phyloP scores from a whole-genome alignment of 345 rosid genomes.

The Euphorbia lathyris region DNA sequence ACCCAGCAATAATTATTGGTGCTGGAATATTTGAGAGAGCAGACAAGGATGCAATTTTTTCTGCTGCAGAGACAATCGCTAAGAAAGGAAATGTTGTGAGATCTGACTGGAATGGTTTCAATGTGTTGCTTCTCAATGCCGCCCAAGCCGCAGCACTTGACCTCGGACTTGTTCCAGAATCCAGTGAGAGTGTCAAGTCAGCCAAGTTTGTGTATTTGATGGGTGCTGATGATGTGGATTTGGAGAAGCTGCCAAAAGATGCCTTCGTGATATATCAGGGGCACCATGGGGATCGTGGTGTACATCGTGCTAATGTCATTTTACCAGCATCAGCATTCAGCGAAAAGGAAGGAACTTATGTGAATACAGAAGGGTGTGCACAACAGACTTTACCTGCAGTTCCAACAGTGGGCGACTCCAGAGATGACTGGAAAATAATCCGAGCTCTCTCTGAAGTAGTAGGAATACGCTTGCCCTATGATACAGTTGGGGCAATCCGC shows the following conservation, averaged over 20 bases:
- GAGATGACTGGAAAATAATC: constrained; percentile 96
- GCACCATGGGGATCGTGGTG: constrained; percentile 87
- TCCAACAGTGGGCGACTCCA: constrained; percentile 95
- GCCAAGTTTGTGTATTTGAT: constrained; percentile 86
- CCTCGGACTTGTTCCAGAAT: constrained; percentile 88
- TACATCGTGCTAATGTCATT: constrained; percentile 86
- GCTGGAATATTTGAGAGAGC: constrained; percentile 82
- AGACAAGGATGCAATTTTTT: constrained; percentile 73
- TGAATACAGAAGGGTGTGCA: constrained; percentile 82
- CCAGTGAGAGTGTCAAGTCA: constrained; percentile 58
- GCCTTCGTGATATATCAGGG: constrained; percentile 97
- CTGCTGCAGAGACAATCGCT: constrained; percentile 70
- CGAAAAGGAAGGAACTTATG: constrained; percentile 95
- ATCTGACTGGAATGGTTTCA: constrained; percentile 94
- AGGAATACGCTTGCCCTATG: constrained; percentile 70
- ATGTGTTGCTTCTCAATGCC: constrained; percentile 79
- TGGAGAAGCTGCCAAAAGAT: constrained; percentile 76
- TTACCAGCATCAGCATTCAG: constrained; percentile 89
- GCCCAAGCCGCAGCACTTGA: constrained; percentile 99
- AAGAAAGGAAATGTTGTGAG: constrained; percentile 66
- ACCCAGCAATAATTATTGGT: constrained; percentile 87
- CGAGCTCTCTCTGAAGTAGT: constrained; percentile 91
- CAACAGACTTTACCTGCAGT: constrained; percentile 96
- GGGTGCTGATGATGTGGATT: constrained; percentile 93
- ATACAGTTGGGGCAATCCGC: constrained; percentile 56